These are phyloP conservation scores for Microbotryum silenes-acaulis DNA, from an alignment of 1,284 basidiomycete genomes.

Conservation along the genomic window DNA sequence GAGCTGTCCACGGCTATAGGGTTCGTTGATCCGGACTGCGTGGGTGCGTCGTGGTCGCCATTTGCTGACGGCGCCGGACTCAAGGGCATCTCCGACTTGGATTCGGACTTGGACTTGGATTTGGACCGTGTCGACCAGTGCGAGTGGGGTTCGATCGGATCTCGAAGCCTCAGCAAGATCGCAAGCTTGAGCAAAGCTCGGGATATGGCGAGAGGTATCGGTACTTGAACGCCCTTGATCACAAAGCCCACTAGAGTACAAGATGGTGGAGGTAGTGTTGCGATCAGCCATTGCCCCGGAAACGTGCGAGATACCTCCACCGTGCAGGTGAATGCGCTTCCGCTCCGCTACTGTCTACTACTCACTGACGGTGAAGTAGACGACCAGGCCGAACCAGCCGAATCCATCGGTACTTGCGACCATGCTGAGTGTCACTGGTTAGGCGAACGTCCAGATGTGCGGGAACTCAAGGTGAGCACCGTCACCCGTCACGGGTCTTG, in stretches of 20 bases:
- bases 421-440: background rate
- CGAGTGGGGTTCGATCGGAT: slow-evolving; percentile 16
- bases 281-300: background rate
- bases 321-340: too few species aligned
- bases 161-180: slow-evolving; percentile 33
- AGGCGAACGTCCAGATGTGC: background rate
- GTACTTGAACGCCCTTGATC: slow-evolving; percentile 56
- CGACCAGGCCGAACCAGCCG: slow-evolving; percentile 45
- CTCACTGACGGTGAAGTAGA: slow-evolving; percentile 67
- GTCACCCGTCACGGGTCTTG: too few species aligned
- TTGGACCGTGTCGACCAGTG: slow-evolving; percentile 18
- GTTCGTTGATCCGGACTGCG: background rate
- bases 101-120: slow-evolving; percentile 2
- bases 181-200: slow-evolving; percentile 22
- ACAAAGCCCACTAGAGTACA: slow-evolving; percentile 52
- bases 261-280: background rate
- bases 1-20: background rate
- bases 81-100: background rate
- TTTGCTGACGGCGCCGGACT: background rate
- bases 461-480: too few species aligned
- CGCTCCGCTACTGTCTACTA: slow-evolving; percentile 11
- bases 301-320: background rate
- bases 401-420: slow-evolving; percentile 24
- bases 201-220: slow-evolving; percentile 42
- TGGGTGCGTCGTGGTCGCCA: background rate